Conservation (phyloP, 2,329 filamentous ascomycete genomes). For the Zymoseptoria ardabiliae region DNA sequence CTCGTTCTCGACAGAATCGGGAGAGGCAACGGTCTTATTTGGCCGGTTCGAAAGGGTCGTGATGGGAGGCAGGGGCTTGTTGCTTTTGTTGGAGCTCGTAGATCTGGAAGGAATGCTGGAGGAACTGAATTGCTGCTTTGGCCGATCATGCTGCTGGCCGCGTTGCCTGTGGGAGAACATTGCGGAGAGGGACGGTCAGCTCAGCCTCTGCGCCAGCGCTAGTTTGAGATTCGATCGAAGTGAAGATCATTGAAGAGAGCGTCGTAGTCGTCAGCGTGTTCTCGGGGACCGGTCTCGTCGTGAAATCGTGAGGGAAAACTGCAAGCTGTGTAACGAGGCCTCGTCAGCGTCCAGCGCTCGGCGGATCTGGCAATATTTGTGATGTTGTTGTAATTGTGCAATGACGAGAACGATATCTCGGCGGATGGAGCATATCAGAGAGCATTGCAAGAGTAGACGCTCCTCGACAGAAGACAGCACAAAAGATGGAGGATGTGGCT, state of each 20-base stretch:
- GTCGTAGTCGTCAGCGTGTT: neutral
- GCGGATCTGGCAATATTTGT: neutral
- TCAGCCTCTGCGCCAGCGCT: neutral
- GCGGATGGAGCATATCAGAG: neutral
- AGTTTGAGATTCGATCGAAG: neutral
- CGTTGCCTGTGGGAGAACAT: neutral
- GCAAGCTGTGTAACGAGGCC: neutral
- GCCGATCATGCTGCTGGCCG: neutral
- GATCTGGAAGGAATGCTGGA: neutral
- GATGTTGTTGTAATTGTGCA: neutral
- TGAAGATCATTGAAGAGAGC: neutral
- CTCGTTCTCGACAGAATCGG: neutral
- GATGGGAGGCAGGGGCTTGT: neutral
- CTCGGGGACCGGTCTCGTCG: neutral
- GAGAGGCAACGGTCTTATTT: neutral
- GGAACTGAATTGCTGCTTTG: neutral
- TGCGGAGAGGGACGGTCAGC: neutral
- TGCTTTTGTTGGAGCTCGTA: neutral
- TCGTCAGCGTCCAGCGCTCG: conserved; percentile 21
- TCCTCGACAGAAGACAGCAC: neutral
- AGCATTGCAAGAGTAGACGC: neutral
- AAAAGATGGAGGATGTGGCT: neutral
- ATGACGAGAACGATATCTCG: neutral
- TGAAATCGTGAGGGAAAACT: neutral
- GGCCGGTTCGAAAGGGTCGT: neutral